Percentiles rank a stretch among this genome's conserved stretches.
phyloP scores from a whole-genome alignment of 2,329 filamentous ascomycete genomes.

The Fusarium ramigenum region DNA sequence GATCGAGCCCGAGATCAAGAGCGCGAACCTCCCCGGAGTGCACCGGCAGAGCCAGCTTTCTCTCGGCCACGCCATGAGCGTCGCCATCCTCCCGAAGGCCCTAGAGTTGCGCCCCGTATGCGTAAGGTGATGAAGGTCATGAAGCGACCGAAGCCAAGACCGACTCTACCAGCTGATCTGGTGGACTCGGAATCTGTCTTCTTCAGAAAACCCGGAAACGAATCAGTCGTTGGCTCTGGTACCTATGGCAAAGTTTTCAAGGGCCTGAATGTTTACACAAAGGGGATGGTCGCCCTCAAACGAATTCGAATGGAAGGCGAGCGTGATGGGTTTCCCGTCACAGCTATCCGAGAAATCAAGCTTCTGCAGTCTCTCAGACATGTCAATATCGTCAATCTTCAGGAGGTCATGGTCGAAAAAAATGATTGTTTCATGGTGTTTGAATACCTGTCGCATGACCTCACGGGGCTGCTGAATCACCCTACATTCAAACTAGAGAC shows the following conservation, averaged over 20 bases:
- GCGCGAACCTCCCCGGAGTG: slow-evolving; percentile 58
- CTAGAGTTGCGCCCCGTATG: slow-evolving; percentile 58
- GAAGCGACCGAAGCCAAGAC: slow-evolving; percentile 76
- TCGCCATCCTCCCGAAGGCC: slow-evolving; percentile 48
- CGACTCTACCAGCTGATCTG: slow-evolving; percentile 76
- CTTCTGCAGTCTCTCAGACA: slow-evolving; percentile 87
- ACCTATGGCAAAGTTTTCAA: slow-evolving; percentile 98
- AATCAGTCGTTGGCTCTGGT: slow-evolving; percentile 93
- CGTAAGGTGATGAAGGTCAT: slow-evolving; percentile 74
- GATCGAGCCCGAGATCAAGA: slow-evolving; percentile 42
- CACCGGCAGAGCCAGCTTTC: slow-evolving; percentile 65
- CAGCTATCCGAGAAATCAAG: slow-evolving; percentile 90
- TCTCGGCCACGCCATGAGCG: slow-evolving; percentile 52
- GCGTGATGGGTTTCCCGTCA: slow-evolving; percentile 89
- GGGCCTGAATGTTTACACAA: slow-evolving; percentile 90
- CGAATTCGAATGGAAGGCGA: slow-evolving; percentile 95
- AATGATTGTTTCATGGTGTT: slow-evolving; percentile 99
- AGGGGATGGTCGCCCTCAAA: slow-evolving; percentile 84
- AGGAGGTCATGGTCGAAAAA: slow-evolving; percentile 97
- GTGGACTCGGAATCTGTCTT: slow-evolving; percentile 88
- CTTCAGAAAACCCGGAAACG: slow-evolving; percentile 95
- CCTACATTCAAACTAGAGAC: slow-evolving; percentile 86
- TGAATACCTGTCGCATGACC: slow-evolving; percentile 94
- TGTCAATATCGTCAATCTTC: slow-evolving; percentile 81
- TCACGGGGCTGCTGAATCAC: slow-evolving; percentile 95